Percentiles rank a stretch among this genome's conserved stretches.
Conservation (phyloP, 2,329 filamentous ascomycete species). For the Pestalotiopsis sp. region DNA sequence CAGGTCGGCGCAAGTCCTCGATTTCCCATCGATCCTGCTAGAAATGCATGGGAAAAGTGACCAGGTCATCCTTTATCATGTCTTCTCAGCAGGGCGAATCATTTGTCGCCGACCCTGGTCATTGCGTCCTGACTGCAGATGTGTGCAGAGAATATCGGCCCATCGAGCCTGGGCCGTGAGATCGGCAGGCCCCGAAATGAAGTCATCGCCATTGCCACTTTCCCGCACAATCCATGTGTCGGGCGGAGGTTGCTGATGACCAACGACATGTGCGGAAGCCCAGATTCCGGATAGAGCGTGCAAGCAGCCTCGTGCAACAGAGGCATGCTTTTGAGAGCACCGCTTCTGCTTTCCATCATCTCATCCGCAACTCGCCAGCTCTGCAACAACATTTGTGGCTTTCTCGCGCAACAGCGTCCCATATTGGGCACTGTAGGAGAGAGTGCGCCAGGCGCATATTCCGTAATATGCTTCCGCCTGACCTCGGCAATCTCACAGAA, state of each 20-base stretch:
- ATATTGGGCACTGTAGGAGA: neutral
- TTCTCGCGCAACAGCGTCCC: neutral
- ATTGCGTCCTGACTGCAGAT: neutral
- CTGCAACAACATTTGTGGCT: neutral
- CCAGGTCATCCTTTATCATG: neutral
- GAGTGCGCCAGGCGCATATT: neutral
- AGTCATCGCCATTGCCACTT: neutral
- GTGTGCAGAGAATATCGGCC: neutral
- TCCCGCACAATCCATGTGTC: neutral
- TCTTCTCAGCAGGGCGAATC: neutral
- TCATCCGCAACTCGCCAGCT: neutral
- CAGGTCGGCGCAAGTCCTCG: neutral
- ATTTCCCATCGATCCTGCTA: neutral
- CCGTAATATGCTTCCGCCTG: neutral
- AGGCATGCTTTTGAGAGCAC: neutral
- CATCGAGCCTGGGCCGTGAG: neutral
- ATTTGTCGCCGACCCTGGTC: neutral
- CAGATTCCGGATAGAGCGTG: neutral
- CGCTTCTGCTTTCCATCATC: neutral
- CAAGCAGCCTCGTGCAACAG: neutral
- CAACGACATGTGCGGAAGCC: neutral
- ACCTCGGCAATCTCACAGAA: neutral
- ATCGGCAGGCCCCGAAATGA: constrained; percentile 10
- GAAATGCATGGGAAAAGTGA: neutral
- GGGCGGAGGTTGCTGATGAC: neutral